These are phyloP conservation scores for Hawksworthiomyces lignivorus DNA, from an alignment of 2,329 filamentous ascomycete genomes.

Conservation along the genomic window DNA sequence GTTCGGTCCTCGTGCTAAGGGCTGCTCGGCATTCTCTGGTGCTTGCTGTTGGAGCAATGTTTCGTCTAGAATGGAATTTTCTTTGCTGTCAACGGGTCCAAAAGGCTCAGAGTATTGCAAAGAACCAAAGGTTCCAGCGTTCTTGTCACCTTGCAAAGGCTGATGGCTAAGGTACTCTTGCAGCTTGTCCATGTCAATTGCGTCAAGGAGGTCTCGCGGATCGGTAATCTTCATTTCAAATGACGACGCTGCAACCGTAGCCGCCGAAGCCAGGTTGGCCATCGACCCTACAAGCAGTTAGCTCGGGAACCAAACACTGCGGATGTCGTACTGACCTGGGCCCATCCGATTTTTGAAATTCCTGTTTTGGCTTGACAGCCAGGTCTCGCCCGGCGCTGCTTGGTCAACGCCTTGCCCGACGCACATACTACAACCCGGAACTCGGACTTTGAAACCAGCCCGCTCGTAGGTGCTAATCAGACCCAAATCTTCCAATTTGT, in stretches of 20 bases:
- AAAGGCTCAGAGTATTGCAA: background rate
- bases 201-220: constrained; percentile 1
- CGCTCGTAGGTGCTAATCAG: constrained; percentile 30
- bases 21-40: too few relatives aligned
- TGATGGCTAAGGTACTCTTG: too few relatives aligned
- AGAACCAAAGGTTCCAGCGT: background rate
- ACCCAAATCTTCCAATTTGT: constrained; percentile 26
- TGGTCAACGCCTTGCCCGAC: constrained; percentile 34
- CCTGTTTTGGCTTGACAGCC: constrained; percentile 37
- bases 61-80: background rate
- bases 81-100: background rate
- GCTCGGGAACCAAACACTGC: too few relatives aligned
- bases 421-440: constrained; percentile 37
- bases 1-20: too few relatives aligned
- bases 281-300: constrained; percentile 21
- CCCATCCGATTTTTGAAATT: constrained; percentile 34
- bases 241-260: constrained; percentile 12
- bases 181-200: constrained; percentile 12
- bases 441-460: constrained; percentile 33
- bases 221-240: constrained; percentile 3
- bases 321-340: background rate
- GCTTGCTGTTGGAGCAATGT: background rate
- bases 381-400: constrained; percentile 32
- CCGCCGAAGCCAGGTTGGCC: constrained; percentile 36
- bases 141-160: background rate